These are phyloP conservation scores for Mariannaea elegans DNA, from an alignment of 2,329 filamentous ascomycete genomes.

Conservation along the genomic window DNA sequence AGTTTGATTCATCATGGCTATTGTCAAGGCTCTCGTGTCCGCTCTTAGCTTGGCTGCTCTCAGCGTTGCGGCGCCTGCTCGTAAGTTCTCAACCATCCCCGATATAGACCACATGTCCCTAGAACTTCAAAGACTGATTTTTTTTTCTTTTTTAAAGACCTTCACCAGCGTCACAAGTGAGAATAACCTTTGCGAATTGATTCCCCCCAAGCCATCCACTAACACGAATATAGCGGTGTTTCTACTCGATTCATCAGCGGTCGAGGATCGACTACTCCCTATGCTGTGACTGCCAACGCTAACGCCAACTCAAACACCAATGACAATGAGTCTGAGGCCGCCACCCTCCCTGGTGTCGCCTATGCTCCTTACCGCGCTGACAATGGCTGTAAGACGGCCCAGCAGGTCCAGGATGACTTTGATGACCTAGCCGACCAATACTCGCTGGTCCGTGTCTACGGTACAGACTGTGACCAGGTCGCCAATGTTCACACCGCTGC, in stretches of 20 bases:
- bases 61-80: conserved; percentile 34
- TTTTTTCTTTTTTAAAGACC: conserved; percentile 14
- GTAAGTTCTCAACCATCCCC: no score
- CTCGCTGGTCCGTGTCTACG: conserved; percentile 77
- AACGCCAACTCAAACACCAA: conserved; percentile 8
- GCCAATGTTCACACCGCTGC: conserved; percentile 69
- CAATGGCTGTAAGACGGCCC: conserved; percentile 71
- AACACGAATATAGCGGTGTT: conserved; percentile 16
- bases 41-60: conserved; percentile 34
- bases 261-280: background rate
- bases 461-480: conserved; percentile 80
- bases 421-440: conserved; percentile 61
- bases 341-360: conserved; percentile 52
- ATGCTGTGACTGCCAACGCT: conserved; percentile 15
- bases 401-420: conserved; percentile 73
- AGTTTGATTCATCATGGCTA: conserved; percentile 23
- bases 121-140: background rate
- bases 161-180: conserved; percentile 24
- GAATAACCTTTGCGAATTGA: background rate
- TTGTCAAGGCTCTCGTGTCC: conserved; percentile 35
- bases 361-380: conserved; percentile 61
- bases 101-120: background rate
- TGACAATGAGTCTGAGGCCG: conserved; percentile 15
- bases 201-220: background rate
- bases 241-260: conserved; percentile 26